A percentile compares a stretch with the other conserved stretches of the same genome.
phyloP scores from a whole-genome alignment of 2,329 filamentous ascomycete genomes.

The Beauveria pseudobassiana region DNA sequence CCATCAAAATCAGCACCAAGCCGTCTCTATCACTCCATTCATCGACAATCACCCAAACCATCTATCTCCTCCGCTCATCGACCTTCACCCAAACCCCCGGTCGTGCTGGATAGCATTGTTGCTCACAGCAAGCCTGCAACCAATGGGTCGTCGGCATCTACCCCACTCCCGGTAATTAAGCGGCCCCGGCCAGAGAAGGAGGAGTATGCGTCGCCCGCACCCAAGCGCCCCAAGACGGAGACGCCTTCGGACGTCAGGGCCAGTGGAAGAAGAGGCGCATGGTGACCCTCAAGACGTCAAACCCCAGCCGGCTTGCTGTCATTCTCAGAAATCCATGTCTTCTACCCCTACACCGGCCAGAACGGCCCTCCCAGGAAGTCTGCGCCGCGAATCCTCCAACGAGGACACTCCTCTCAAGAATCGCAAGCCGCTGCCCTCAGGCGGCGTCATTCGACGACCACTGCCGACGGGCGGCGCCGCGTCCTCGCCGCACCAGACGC shows the following conservation, averaged over 20 bases:
- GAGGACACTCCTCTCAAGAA: slow-evolving; percentile 2
- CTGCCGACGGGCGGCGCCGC: neutral
- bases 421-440: slow-evolving; percentile 11
- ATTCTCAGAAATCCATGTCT: slow-evolving; percentile 23
- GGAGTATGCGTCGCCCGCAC: slow-evolving; percentile 25
- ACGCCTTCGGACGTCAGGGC: slow-evolving; percentile 15
- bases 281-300: slow-evolving; percentile 29
- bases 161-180: slow-evolving; percentile 22
- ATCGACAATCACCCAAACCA: slow-evolving; percentile 15
- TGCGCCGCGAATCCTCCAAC: slow-evolving; percentile 19
- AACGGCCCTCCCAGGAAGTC: slow-evolving; percentile 26
- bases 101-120: slow-evolving; percentile 21
- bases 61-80: slow-evolving; percentile 15
- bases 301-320: slow-evolving; percentile 27
- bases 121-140: slow-evolving; percentile 17
- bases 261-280: slow-evolving; percentile 25
- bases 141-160: slow-evolving; percentile 17
- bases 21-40: slow-evolving; percentile 13
- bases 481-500: slow-evolving; percentile 16
- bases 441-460: neutral
- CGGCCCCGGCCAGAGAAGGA: slow-evolving; percentile 31
- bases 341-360: slow-evolving; percentile 17
- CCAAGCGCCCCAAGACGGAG: slow-evolving; percentile 33
- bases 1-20: slow-evolving; percentile 34
- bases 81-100: slow-evolving; percentile 13